Conservation (phyloP, 108 stramenopile species). For the Conticribra guillardii region DNA sequence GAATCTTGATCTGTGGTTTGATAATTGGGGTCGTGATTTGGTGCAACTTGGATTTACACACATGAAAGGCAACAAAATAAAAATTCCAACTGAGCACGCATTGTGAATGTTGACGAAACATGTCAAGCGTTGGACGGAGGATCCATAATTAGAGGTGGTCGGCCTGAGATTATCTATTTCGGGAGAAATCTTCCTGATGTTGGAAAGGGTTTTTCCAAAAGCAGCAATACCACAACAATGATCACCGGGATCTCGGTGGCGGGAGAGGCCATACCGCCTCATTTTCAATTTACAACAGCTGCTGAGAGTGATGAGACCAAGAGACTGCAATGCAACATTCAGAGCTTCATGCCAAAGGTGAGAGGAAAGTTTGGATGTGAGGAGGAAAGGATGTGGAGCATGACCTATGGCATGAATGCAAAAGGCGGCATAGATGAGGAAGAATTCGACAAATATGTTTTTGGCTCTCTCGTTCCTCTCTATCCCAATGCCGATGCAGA, state of each 20-base stretch:
- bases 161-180: neutral
- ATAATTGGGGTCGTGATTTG: too few relatives aligned
- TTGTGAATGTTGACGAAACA: too few relatives aligned
- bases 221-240: neutral
- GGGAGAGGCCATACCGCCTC: neutral
- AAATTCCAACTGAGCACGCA: too few relatives aligned
- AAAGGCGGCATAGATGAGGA: neutral
- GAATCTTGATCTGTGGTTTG: too few relatives aligned
- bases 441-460: slow-evolving; percentile 1
- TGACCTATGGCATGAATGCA: neutral
- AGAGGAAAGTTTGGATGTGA: neutral
- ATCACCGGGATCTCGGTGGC: neutral
- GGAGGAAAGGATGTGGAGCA: neutral
- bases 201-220: neutral
- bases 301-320: neutral
- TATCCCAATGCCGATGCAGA: slow-evolving; percentile 21
- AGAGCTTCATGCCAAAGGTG: neutral
- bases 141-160: neutral
- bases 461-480: neutral
- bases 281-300: neutral
- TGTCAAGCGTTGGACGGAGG: too few relatives aligned
- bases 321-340: neutral
- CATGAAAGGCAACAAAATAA: too few relatives aligned
- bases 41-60: too few relatives aligned
- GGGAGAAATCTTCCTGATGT: neutral